Base-by-base conservation (phyloP, 2,329 filamentous ascomycete genomes). In the Phyllachora maydis region DNA sequence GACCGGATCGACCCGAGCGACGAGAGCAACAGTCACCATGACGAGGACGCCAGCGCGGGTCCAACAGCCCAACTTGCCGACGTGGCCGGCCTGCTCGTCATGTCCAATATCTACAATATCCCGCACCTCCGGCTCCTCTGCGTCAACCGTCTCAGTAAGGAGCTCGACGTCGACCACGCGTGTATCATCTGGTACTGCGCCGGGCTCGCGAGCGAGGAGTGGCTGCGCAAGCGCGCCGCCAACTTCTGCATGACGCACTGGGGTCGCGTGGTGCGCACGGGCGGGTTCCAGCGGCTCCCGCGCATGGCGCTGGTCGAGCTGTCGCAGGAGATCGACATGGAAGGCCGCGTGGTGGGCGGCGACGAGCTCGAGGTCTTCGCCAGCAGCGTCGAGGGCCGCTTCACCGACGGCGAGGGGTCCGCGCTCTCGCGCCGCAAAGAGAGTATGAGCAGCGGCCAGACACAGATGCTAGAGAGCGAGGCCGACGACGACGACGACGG, bases 21-120 rank as follows among this genome's bases (percentile, higher is more conserved):
- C 2, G 53, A 22, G 15, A 14, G 26, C 13, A 32, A 38, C 22
- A 68, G 70, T 28, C 76, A 83, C 17, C n/a, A n/a, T n/a, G n/a
- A n/a, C n/a, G n/a, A n/a, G n/a, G n/a, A n/a, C n/a, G n/a, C n/a
- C n/a, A n/a, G n/a, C n/a, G n/a, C n/a, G n/a, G n/a, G n/a, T n/a
- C n/a, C n/a, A n/a, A 79, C 88, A 50, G 65, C 66, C 0, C 63
- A 73, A 23, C 65, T 93, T 11, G 67, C 72, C 15, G 83, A 93
- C 35, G 82, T 95, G 9, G 85, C 88, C 0, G 85, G 88, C 6
- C 68, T 98, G 46, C 62, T 98, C 3, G 85, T 98, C 32, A 90
- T 98, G 78, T 82, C 82, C 20, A 93, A 95, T 45, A 78, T 95
- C 22, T 98, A 98, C 51, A 85, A 93, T 41, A 90, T 98, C 53